Evolutionary conservation across 75 land plant species (phyloP).

Genomic region (Cunninghamia lanceolata): DNA sequence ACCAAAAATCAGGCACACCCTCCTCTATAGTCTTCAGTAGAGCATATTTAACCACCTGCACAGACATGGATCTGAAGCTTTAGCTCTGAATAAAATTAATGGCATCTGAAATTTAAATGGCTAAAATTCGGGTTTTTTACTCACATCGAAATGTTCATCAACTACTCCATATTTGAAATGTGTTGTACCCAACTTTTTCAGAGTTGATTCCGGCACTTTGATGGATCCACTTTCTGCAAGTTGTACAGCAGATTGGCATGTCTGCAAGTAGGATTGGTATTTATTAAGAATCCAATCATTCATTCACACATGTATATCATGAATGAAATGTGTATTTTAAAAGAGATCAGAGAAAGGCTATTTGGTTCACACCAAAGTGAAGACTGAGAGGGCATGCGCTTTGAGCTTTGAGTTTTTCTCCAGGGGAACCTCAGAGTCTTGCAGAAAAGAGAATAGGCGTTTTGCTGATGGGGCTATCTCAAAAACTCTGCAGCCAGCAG

Average conservation of each 20-base stretch:
- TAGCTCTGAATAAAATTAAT: not conserved
- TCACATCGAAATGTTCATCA: slow-evolving; percentile 79
- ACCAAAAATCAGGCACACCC: slow-evolving; percentile 67
- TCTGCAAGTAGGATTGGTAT: slow-evolving; percentile 26
- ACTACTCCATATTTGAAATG: slow-evolving; percentile 57
- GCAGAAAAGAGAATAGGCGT: slow-evolving; percentile 66
- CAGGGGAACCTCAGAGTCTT: slow-evolving; percentile 49
- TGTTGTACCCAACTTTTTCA: slow-evolving; percentile 41
- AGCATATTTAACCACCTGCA: slow-evolving; percentile 49
- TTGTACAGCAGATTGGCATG: slow-evolving; percentile 75
- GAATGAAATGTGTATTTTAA: not conserved
- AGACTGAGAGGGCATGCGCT: slow-evolving; percentile 67
- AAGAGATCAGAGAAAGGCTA: not conserved
- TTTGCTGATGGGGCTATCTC: slow-evolving; percentile 82
- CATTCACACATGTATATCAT: no score
- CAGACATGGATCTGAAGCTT: no score
- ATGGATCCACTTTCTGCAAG: slow-evolving; percentile 39
- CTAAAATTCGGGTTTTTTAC: not conserved
- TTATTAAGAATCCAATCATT: not conserved
- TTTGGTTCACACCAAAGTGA: slow-evolving; percentile 47
- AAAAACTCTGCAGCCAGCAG: slow-evolving; percentile 42
- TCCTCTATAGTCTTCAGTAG: slow-evolving; percentile 68
- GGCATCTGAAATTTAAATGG: not conserved
- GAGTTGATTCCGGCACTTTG: slow-evolving; percentile 33
- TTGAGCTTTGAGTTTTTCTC: slow-evolving; percentile 70